Percentiles rank a stretch among this genome's conserved stretches.
Evolutionary conservation across 2,329 filamentous ascomycete genomes (phyloP).

Genomic region (Colletotrichum orchidophilum): DNA sequence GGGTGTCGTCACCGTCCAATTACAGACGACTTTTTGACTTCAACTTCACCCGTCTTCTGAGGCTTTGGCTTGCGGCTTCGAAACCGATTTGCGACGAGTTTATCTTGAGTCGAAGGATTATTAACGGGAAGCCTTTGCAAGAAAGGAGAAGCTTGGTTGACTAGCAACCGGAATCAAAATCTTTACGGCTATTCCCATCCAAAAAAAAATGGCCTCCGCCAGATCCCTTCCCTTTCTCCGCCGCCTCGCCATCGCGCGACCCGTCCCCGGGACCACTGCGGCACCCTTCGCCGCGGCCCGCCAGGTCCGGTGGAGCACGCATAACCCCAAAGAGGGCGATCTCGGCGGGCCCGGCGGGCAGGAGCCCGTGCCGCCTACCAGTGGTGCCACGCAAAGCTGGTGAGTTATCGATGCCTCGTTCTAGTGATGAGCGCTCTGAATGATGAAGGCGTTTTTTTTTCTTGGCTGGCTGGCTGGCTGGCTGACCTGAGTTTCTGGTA

Average conservation of each 20-base stretch:
- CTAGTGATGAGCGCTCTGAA: too few relatives aligned
- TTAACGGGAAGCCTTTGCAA: too few relatives aligned
- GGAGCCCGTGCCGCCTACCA: constrained; percentile 17
- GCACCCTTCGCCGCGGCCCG: not conserved
- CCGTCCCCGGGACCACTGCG: not conserved
- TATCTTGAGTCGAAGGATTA: too few relatives aligned
- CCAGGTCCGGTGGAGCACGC: constrained; percentile 3
- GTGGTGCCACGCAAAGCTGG: constrained; percentile 24
- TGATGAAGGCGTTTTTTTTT: too few relatives aligned
- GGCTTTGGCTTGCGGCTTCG: not conserved
- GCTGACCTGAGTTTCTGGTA: too few relatives aligned
- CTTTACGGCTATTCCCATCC: too few relatives aligned
- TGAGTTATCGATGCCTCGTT: not conserved
- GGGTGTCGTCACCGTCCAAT: constrained; percentile 6
- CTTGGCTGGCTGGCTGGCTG: too few relatives aligned
- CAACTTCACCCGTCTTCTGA: not conserved
- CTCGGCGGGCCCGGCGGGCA: constrained; percentile 31
- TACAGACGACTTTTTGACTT: not conserved
- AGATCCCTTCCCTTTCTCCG: not conserved
- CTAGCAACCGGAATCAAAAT: not conserved
- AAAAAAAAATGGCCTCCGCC: not conserved
- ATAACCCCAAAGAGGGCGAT: constrained; percentile 23
- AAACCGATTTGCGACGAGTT: not conserved
- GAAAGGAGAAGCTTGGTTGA: not conserved
- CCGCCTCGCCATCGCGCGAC: not conserved